Base-by-base conservation (phyloP, 768 basidiomycete genomes). In the Dioszegia aurantiaca region DNA sequence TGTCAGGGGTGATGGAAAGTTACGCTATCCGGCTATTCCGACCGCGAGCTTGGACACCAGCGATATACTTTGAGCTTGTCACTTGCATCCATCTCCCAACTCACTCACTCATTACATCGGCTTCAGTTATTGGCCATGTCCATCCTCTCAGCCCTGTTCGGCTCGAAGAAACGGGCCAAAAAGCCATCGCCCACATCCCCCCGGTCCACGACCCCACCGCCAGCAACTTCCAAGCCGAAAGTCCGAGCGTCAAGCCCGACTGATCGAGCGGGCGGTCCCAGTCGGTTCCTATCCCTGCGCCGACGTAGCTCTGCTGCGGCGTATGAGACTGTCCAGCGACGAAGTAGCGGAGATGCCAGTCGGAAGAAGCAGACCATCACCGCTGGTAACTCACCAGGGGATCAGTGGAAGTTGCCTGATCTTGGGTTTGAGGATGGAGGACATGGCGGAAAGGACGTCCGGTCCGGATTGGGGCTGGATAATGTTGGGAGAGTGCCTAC, bases 91-190 rank as follows among this genome's bases (percentile, higher is more conserved):
- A 16, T 23, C 24, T 40, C 12, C 10, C 51, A 24, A 3, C 26
- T 27, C 5, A 8, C 21, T 33, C 23, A 14, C 8, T 24, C 21
- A 2, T n/a, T n/a, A n/a, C 17, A 17, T 21, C 19, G 21, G 16
- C 40, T 8, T 42, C 40, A 17, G 14, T 11, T 14, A 23, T 30
- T n/a, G 27, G 37, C 23, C 5, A 53, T 53, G 51, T 39, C 51
- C 9, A 53, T 53, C 51, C 46, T 68, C 26, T 45, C 64, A 14
- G 62, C 63, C 21, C 56, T 65, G 44, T 65, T 68, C 47, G 31
- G 30, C 31, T 48, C 48, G 12, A 65, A 63, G 56, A 64, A 64
- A 47, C 64, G 62, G 19, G 41, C 55, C 26, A 63, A 57, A 21
- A 26, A 52, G 17, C 12, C 51, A 5, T 2, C 46, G 3, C 27